phyloP scores from a whole-genome alignment of 1,284 basidiomycete genomes.

The Neonothopanus nambi region DNA sequence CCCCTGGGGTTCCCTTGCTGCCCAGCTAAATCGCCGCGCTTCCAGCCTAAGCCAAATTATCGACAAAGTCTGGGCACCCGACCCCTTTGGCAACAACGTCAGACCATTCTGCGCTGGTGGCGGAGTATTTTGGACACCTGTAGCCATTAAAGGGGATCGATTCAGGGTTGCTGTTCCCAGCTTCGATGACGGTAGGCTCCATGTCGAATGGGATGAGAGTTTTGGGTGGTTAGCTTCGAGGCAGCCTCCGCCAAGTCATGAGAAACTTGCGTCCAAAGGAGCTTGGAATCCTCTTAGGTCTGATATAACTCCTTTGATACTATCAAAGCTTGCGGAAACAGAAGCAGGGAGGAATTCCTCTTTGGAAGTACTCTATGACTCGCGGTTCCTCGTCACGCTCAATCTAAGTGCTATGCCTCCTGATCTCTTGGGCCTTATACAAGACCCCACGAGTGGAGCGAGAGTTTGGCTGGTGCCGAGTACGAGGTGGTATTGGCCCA shows the following conservation, averaged over 20 bases:
- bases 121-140: conserved; percentile 64
- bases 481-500: conserved; percentile 49
- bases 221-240: conserved; percentile 40
- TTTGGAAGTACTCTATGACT: conserved; percentile 56
- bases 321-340: neutral
- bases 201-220: neutral
- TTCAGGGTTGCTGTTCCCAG: conserved; percentile 27
- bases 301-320: conserved; percentile 39
- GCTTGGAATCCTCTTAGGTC: conserved; percentile 24
- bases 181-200: neutral
- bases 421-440: conserved; percentile 10
- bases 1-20: conserved; percentile 69
- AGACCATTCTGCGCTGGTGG: conserved; percentile 49
- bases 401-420: conserved; percentile 42
- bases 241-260: conserved; percentile 27
- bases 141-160: conserved; percentile 29
- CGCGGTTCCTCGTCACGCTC: conserved; percentile 55
- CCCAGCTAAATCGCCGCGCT: conserved; percentile 55
- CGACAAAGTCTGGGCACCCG: conserved; percentile 41
- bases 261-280: neutral
- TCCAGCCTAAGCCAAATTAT: conserved; percentile 47
- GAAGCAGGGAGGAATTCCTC: conserved; percentile 9
- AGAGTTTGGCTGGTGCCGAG: conserved; percentile 37
- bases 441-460: conserved; percentile 8
- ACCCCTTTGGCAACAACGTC: conserved; percentile 24